Conservation (phyloP, 176 grass and related monocot species). For the Aegilops sharonensis region DNA sequence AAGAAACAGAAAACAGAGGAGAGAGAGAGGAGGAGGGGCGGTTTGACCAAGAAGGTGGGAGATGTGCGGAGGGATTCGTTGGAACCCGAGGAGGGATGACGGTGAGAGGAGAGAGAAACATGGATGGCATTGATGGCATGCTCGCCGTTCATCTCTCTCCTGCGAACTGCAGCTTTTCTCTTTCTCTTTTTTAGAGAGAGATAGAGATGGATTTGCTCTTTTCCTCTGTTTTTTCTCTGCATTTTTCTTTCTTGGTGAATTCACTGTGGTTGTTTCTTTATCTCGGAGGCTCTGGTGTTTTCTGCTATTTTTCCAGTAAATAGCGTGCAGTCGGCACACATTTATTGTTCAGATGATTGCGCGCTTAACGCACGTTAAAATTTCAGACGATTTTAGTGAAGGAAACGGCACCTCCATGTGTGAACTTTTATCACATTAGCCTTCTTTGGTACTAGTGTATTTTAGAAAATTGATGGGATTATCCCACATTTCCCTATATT, state of each 20-base stretch:
- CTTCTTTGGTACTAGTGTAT: too few species aligned
- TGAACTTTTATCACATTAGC: background rate
- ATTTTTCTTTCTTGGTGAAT: background rate
- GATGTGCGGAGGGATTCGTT: slow-evolving; percentile 63
- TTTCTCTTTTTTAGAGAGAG: background rate
- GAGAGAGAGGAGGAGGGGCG: slow-evolving; percentile 27
- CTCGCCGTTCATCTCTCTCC: slow-evolving; percentile 20
- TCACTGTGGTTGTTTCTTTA: background rate
- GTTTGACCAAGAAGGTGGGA: slow-evolving; percentile 57
- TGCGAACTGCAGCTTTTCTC: background rate
- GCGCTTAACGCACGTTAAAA: too few species aligned
- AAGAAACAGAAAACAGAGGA: background rate
- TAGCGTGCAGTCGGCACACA: too few species aligned
- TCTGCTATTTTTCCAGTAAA: too few species aligned
- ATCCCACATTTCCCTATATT: too few species aligned
- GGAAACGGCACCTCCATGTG: background rate
- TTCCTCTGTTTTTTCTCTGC: background rate
- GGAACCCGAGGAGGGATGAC: slow-evolving; percentile 27
- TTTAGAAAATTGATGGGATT: too few species aligned
- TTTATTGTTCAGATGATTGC: too few species aligned
- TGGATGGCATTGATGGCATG: slow-evolving; percentile 22
- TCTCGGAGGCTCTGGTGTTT: background rate
- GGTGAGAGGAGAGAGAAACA: slow-evolving; percentile 7
- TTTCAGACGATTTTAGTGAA: background rate
- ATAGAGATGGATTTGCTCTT: background rate